These are phyloP conservation scores for Cantharellus anzutake DNA, from an alignment of 768 basidiomycete species.

Conservation along the genomic window DNA sequence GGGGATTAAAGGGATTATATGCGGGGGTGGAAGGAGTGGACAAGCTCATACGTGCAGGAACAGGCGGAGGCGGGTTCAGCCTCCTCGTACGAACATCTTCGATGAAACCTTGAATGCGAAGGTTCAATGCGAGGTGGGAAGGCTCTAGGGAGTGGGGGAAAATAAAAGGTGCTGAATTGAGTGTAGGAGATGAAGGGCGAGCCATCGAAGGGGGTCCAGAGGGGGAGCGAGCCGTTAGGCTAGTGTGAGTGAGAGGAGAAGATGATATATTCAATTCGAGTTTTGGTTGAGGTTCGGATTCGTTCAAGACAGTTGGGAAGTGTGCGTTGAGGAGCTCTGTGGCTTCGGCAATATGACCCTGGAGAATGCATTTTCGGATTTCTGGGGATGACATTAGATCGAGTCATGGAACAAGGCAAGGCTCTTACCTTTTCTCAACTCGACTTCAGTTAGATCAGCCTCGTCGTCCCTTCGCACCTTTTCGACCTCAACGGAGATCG, in stretches of 20 bases:
- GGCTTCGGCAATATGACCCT: conserved; percentile 58
- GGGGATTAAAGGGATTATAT: not conserved
- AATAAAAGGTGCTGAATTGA: not conserved
- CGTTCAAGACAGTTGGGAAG: conserved; percentile 52
- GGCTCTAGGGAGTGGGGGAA: conserved; percentile 38
- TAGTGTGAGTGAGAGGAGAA: not conserved
- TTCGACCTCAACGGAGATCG: too few species aligned
- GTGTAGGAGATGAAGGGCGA: conserved; percentile 1
- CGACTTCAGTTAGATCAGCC: conserved; percentile 26
- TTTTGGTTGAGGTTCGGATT: not conserved
- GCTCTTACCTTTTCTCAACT: conserved; percentile 35
- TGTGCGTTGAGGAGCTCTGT: conserved; percentile 42
- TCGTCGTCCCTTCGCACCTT: conserved; percentile 8
- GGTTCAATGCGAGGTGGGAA: conserved; percentile 60
- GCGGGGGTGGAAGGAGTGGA: conserved; percentile 17
- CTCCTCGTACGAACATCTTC: conserved; percentile 66
- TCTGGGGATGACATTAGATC: conserved; percentile 24
- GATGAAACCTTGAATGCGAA: conserved; percentile 73
- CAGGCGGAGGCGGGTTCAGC: conserved; percentile 17
- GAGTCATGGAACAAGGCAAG: conserved; percentile 1
- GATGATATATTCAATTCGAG: not conserved
- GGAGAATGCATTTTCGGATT: conserved; percentile 48
- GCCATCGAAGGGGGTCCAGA: not conserved
- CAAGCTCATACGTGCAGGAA: not conserved
- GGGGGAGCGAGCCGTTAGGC: not conserved